A percentile compares a stretch with the other conserved stretches of the same genome.
These are phyloP conservation scores for Taphrina sp. DNA, from an alignment of 1,139 yeast genomes.

Conservation along the genomic window DNA sequence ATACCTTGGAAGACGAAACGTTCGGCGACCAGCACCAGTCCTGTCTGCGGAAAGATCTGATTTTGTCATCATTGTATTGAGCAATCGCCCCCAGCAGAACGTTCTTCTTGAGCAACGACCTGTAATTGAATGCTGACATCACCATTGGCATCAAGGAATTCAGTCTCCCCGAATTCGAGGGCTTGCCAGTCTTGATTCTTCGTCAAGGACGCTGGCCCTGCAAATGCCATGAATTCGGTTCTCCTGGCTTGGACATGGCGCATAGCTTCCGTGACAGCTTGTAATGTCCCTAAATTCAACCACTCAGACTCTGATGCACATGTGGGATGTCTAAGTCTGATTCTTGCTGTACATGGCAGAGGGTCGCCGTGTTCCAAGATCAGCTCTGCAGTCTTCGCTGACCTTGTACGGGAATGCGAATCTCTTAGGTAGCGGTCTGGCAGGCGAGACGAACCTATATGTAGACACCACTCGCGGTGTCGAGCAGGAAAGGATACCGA, in stretches of 20 bases:
- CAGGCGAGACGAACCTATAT: background rate
- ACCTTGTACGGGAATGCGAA: background rate
- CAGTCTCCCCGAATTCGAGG: conserved; percentile 15
- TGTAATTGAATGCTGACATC: conserved; percentile 12
- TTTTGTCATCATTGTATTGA: background rate
- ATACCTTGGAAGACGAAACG: too few species aligned
- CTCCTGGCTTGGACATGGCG: background rate
- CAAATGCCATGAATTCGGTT: conserved; percentile 10
- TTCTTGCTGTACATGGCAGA: background rate
- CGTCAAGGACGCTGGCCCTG: conserved; percentile 13
- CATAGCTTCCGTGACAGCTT: background rate
- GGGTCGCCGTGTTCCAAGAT: conserved; percentile 7
- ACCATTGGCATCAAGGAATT: conserved; percentile 7
- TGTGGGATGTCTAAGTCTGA: conserved; percentile 16
- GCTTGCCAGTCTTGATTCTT: conserved; percentile 12
- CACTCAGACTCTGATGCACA: conserved; percentile 13
- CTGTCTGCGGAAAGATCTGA: too few species aligned
- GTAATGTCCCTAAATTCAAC: conserved; percentile 2
- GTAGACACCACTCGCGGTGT: conserved; percentile 17
- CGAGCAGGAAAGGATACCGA: conserved; percentile 13
- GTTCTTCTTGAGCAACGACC: conserved; percentile 3
- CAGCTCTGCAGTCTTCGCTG: background rate
- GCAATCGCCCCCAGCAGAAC: background rate
- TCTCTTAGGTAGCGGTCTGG: background rate
- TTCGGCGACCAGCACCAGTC: too few species aligned